Evolutionary conservation across 2,329 filamentous ascomycete genomes (phyloP), one percentile per base, ranked within the genome.

Genomic region (Colletotrichum chlorophyti): DNA sequence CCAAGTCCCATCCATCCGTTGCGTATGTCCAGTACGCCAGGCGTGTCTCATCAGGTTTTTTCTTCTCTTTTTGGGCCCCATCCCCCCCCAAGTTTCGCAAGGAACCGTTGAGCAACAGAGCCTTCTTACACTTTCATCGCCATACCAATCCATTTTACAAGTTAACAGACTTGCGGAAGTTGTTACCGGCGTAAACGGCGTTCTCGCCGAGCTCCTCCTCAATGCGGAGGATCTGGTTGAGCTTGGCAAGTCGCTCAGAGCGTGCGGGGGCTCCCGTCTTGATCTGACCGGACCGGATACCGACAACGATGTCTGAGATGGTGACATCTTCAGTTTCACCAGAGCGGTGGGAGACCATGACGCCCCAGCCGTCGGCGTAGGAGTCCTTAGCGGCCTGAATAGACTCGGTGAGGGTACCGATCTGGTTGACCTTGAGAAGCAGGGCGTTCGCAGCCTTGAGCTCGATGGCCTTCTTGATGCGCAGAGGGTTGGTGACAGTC

Each of bases 261-360:
- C 95, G 90, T 75, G 90, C 91, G 69, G 95, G 95, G 64, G 94
- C 94, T 86, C 93, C 93, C 66, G 93, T 96, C 91, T 97, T 97
- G 88, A 99, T 98, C 86, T 99, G 92, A 68, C 95, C 95, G 71
- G 93, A 83, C 71, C 95, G 91, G 74, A 99, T 91, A 83, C 95
- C 95, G 69, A 99, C 95, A 65, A 93, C 93, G 69, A 99, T 95
- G 76, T 99, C 95, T 69, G 95, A 90, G 76, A 99, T 99, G 79
- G 95, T 99, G 70, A 99, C 95, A 83, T 99, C 95, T 83, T 98
- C 95, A 61, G 95, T 99, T 90, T 99, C 95, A 77, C 95, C 95
- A 64, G 95, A 99, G 71, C 95, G 90, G 86, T 99, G 95, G 66
- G 95, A 98, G 65, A 99, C 95, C 95, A 99, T 98, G 83, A 99